A percentile compares a stretch with the other conserved stretches of the same genome.
Conservation (phyloP, 352 stramenopile species). For the Phytophthora kernoviae region DNA sequence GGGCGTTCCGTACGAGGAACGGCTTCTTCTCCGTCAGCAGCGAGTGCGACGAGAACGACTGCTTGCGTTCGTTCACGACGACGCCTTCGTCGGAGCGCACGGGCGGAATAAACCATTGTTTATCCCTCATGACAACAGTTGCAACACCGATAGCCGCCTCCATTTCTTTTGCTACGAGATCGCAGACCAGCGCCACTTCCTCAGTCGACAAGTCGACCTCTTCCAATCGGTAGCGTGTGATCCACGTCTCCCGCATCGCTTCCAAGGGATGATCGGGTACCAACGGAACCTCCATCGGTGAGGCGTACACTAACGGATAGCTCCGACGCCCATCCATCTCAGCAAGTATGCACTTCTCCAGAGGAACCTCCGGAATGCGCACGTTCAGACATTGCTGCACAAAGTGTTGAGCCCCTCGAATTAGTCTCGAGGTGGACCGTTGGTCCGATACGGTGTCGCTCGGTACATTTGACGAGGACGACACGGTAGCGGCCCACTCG, state of each 20-base stretch:
- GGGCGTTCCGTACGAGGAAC: constrained; percentile 50
- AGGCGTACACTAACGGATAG: constrained; percentile 51
- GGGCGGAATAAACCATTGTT: constrained; percentile 28
- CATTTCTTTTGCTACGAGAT: constrained; percentile 55
- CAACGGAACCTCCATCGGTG: constrained; percentile 19
- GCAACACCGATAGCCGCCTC: constrained; percentile 39
- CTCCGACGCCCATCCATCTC: constrained; percentile 40
- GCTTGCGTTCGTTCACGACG: constrained; percentile 19
- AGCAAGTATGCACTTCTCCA: constrained; percentile 47
- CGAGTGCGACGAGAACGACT: constrained; percentile 47
- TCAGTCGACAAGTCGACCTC: constrained; percentile 23
- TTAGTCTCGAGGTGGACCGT: constrained; percentile 17
- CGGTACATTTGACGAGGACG: background rate
- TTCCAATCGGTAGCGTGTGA: constrained; percentile 35
- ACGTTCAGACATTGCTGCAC: constrained; percentile 66
- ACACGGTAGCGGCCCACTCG: constrained; percentile 38
- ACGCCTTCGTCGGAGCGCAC: constrained; percentile 11
- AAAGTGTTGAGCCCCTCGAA: constrained; percentile 35
- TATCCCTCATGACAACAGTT: constrained; percentile 30
- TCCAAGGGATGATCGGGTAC: constrained; percentile 32
- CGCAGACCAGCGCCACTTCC: constrained; percentile 50
- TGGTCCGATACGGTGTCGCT: background rate
- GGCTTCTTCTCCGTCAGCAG: constrained; percentile 30
- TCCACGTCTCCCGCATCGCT: constrained; percentile 33
- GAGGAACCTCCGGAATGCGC: constrained; percentile 35